Conservation (phyloP, 2,329 filamentous ascomycete genomes). For the Colletotrichum tofieldiae region DNA sequence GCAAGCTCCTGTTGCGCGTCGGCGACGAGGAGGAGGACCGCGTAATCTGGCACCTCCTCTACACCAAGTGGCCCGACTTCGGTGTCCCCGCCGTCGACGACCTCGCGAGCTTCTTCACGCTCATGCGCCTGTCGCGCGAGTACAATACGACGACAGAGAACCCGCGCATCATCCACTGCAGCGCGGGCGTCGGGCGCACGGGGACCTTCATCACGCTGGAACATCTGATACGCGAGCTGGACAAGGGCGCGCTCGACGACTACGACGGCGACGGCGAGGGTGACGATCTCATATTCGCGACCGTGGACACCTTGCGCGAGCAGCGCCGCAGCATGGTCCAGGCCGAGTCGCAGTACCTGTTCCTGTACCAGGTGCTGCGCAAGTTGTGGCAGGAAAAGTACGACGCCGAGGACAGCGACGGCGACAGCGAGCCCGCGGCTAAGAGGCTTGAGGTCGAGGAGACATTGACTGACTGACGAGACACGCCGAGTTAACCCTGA, state of each 20-base stretch:
- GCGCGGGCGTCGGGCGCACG: conserved; percentile 92
- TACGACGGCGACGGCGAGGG: conserved; percentile 53
- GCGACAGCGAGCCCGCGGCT: conserved; percentile 62
- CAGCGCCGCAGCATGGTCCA: conserved; percentile 98
- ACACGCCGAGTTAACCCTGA: not conserved
- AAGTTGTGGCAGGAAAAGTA: conserved; percentile 82
- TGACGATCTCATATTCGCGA: conserved; percentile 80
- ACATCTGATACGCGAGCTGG: conserved; percentile 87
- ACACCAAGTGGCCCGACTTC: conserved; percentile 92
- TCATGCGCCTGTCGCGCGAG: conserved; percentile 78
- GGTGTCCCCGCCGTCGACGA: conserved; percentile 82
- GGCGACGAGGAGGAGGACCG: conserved; percentile 55
- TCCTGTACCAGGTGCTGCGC: conserved; percentile 89
- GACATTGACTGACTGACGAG: conserved; percentile 55
- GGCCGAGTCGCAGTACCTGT: conserved; percentile 85
- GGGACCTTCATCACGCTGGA: conserved; percentile 98
- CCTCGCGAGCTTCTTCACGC: conserved; percentile 76
- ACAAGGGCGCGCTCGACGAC: conserved; percentile 77
- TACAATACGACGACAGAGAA: conserved; percentile 64
- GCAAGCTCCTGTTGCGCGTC: conserved; percentile 77
- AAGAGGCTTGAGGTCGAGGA: conserved; percentile 69
- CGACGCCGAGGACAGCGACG: conserved; percentile 55
- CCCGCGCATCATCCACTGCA: conserved; percentile 88
- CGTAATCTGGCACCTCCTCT: conserved; percentile 87
- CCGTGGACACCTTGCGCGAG: conserved; percentile 85